A percentile compares a stretch with the other conserved stretches of the same genome.
phyloP scores from a whole-genome alignment of 495 filamentous ascomycete genomes.

The Xanthoparmelia taractica region DNA sequence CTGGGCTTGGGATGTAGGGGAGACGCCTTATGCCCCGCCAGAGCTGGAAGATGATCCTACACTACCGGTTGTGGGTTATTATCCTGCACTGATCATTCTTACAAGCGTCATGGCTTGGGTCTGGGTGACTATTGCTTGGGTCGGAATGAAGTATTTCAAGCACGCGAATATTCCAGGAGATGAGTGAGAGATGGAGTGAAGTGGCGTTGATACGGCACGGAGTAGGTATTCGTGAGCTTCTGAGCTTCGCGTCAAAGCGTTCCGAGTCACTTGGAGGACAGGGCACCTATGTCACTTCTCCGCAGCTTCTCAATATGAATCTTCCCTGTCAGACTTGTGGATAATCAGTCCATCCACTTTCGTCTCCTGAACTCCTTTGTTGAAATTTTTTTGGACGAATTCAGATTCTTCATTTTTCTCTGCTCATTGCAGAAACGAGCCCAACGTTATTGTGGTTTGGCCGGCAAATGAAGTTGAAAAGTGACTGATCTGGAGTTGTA shows the following conservation, averaged over 20 bases:
- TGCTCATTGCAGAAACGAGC: neutral
- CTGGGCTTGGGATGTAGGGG: slow-evolving; percentile 99
- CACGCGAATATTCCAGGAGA: slow-evolving; percentile 79
- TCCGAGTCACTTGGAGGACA: neutral
- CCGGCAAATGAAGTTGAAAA: neutral
- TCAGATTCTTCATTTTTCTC: no score
- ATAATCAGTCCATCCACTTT: neutral
- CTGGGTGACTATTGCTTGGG: slow-evolving; percentile 94
- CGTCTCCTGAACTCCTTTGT: neutral
- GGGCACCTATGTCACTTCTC: neutral
- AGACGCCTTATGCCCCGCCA: slow-evolving; percentile 85
- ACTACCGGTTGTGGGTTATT: slow-evolving; percentile 91
- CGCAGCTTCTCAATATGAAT: neutral
- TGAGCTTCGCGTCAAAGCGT: neutral
- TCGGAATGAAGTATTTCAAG: slow-evolving; percentile 98
- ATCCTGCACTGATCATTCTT: slow-evolving; percentile 85
- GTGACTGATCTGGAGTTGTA: neutral
- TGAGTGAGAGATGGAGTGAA: slow-evolving; percentile 32
- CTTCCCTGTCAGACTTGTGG: neutral
- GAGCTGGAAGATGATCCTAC: slow-evolving; percentile 91
- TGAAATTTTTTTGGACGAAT: neutral
- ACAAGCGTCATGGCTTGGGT: slow-evolving; percentile 97
- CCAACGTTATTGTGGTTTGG: neutral
- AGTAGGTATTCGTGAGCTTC: neutral
- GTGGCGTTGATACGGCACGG: neutral